Evolutionary conservation across 306 rosid species (phyloP).

Genomic region (Leucaena leucocephala): DNA sequence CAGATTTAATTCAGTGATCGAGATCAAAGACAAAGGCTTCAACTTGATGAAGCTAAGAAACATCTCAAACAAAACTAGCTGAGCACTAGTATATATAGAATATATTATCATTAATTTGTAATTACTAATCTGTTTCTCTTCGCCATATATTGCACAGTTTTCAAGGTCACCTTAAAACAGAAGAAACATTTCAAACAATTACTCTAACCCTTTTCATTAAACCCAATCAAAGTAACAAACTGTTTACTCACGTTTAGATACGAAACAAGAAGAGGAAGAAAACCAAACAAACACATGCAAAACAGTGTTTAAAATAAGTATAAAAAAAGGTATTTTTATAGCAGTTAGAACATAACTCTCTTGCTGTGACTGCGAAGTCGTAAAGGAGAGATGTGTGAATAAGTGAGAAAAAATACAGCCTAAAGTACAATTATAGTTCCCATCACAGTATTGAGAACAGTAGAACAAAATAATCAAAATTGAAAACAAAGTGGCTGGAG

Average conservation of each 20-base stretch:
- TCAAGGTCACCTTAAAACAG: conserved; percentile 40
- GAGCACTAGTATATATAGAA: not conserved
- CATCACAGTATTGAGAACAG: not conserved
- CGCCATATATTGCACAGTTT: conserved; percentile 30
- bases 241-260: not conserved
- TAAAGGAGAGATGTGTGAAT: not conserved
- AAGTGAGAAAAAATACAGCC: not conserved
- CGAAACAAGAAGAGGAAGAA: not conserved
- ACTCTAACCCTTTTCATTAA: conserved; percentile 2
- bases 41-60: not conserved
- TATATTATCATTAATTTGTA: not conserved
- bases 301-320: not conserved
- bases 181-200: conserved; percentile 41
- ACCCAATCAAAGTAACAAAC: too few relatives aligned
- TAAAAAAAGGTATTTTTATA: not conserved
- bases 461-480: not conserved
- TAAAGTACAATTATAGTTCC: not conserved
- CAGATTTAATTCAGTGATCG: not conserved
- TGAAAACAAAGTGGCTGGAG: not conserved
- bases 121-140: not conserved
- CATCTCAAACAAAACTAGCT: conserved; percentile 29
- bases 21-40: conserved; percentile 12
- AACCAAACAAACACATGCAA: not conserved
- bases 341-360: not conserved
- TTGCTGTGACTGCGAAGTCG: not conserved